Evolutionary conservation across 192 early-diverging fungal species (phyloP), one percentile per base, ranked within the genome.

Genomic region (Coemansia sp.): DNA sequence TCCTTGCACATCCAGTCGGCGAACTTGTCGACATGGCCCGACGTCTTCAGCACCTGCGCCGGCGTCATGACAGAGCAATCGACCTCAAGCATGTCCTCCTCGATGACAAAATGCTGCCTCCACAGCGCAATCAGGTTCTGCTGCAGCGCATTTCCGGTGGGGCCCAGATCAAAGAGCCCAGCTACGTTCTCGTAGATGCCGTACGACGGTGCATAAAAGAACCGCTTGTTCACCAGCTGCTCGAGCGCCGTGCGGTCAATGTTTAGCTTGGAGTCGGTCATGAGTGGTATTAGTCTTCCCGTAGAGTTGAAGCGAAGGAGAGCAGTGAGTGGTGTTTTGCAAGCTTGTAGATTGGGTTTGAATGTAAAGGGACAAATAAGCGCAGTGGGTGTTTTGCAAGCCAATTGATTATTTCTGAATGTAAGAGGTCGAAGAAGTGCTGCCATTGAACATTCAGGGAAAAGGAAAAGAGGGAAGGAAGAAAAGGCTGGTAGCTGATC

Each of bases 71-170:
- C 97, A 36, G 95, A 90, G 71, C 93, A 94, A 71, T 99, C 97
- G 32, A 99, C 85, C 85, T 99, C 97, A 13, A 99, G 90, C 97
- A 99, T 99, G 61, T 99, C 95, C 82, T 99, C 97, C 76, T 99
- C 97, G 17, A 99, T 85, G 6, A 99, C 89, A 83, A 99, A 99
- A 85, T 96, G 95, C 80, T 92, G 90, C 63, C 94, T 87, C 95
- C 95, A 98, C 38, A 93, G 66, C 54, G 82, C 83, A 74, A 95
- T 83, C 72, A 98, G 85, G 74, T 96, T 98, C 73, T 87, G 89
- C 83, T 93, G 91, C 43, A 99, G 85, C 17, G 94, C 95, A 62
- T 89, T 92, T 32, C 94, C 95, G 23, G 95, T 88, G 17, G 97
- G 97, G 19, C 97, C 97, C 75, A 93, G 96, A 81, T 99, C 97